Conservation (phyloP, 768 basidiomycete species). For the Leucosporidium scottii region DNA sequence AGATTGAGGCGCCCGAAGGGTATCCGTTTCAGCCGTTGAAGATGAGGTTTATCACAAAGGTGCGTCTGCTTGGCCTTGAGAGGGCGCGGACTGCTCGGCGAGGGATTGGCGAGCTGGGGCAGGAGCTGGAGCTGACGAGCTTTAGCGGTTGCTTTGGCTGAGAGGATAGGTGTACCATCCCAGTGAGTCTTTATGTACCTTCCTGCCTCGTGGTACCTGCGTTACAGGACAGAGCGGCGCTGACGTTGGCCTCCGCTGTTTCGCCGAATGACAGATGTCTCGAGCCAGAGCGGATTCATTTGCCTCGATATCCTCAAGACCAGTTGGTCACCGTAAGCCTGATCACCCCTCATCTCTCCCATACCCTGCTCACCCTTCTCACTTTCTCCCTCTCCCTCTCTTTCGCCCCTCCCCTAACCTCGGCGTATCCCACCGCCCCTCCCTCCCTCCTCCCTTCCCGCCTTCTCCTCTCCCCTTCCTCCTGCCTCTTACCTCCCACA, state of each 20-base stretch:
- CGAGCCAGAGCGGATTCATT: conserved; percentile 87
- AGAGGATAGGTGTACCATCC: conserved; percentile 66
- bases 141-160: too few relatives aligned
- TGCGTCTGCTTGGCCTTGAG: not conserved
- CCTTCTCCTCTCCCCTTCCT: conserved; percentile 1
- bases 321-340: conserved; percentile 13
- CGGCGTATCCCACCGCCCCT: conserved; percentile 41
- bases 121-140: not conserved
- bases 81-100: not conserved
- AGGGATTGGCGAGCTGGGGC: not conserved
- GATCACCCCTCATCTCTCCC: conserved; percentile 43
- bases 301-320: conserved; percentile 55
- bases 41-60: conserved; percentile 87
- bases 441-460: not conserved
- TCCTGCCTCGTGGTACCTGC: too few relatives aligned
- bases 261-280: conserved; percentile 51
- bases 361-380: conserved; percentile 27
- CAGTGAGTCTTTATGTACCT: conserved; percentile 38
- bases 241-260: too few relatives aligned
- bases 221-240: too few relatives aligned
- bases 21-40: conserved; percentile 70
- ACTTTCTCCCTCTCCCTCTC: too few relatives aligned
- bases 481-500: conserved; percentile 41
- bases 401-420: conserved; percentile 10
- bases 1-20: conserved; percentile 10